Percentiles rank a stretch among this genome's conserved stretches.
Conservation (phyloP, 140 eudicot genomes). For the Artemisia princeps region DNA sequence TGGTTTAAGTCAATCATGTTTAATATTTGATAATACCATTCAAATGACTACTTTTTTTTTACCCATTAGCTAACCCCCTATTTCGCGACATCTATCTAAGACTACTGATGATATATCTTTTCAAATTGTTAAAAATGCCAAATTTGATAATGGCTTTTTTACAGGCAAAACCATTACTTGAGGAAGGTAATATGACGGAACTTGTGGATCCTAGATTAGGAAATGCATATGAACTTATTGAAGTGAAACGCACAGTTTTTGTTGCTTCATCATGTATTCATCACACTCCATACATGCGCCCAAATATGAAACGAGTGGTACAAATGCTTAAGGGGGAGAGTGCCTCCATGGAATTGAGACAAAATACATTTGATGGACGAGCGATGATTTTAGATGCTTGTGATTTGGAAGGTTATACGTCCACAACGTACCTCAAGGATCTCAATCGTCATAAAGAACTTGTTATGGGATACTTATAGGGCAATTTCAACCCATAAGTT, state of each 20-base stretch:
- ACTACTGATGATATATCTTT: too few species aligned
- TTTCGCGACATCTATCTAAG: too few species aligned
- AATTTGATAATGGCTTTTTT: neutral
- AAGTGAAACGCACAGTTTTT: constrained; percentile 53
- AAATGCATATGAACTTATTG: constrained; percentile 38
- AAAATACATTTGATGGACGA: constrained; percentile 41
- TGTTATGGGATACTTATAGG: constrained; percentile 52
- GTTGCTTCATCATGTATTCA: constrained; percentile 72
- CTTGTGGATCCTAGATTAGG: constrained; percentile 65
- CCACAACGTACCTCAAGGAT: constrained; percentile 64
- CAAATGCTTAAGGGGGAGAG: constrained; percentile 59
- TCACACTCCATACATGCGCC: constrained; percentile 67
- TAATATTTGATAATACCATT: too few species aligned
- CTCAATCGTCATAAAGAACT: constrained; percentile 85
- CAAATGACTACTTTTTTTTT: too few species aligned
- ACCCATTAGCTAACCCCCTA: too few species aligned
- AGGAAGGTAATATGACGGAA: constrained; percentile 42
- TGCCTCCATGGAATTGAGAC: constrained; percentile 32
- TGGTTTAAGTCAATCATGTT: too few species aligned
- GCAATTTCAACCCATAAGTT: too few species aligned
- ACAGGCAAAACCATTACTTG: constrained; percentile 80
- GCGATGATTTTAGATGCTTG: constrained; percentile 48
- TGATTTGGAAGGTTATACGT: constrained; percentile 63
- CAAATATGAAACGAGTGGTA: constrained; percentile 67
- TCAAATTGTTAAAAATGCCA: too few species aligned